Evolutionary conservation across 2,329 filamentous ascomycete species (phyloP).

Genomic region (Rosellinia necatrix): DNA sequence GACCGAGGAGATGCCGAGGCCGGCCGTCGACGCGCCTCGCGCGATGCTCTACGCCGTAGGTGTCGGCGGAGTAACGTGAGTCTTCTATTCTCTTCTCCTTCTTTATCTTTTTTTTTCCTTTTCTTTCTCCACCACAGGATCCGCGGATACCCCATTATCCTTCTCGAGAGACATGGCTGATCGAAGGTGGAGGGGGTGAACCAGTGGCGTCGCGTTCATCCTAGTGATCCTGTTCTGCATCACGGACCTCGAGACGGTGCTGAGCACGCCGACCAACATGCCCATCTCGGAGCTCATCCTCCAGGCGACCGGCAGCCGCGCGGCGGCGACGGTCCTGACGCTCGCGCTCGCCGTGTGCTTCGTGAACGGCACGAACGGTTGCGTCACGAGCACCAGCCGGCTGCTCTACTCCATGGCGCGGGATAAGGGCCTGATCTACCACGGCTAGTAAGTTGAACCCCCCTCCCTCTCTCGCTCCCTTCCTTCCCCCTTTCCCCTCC

Average conservation of each 20-base stretch:
- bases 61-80: constrained; percentile 50
- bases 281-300: constrained; percentile 52
- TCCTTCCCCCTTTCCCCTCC: too few species aligned
- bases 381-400: constrained; percentile 48
- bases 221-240: constrained; percentile 50
- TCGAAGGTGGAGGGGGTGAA: neutral
- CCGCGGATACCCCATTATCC: too few species aligned
- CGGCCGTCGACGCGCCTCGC: constrained; percentile 46
- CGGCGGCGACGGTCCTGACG: constrained; percentile 47
- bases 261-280: constrained; percentile 47
- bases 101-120: too few species aligned
- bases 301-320: constrained; percentile 47
- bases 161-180: neutral
- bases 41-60: constrained; percentile 50
- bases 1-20: constrained; percentile 52
- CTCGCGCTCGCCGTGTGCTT: constrained; percentile 50
- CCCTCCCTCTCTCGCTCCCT: neutral
- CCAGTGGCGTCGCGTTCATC: constrained; percentile 45
- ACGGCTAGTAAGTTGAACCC: constrained; percentile 39
- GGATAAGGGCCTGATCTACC: constrained; percentile 46
- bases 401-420: constrained; percentile 53
- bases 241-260: constrained; percentile 43
- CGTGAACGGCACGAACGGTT: constrained; percentile 51
- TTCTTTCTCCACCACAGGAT: too few species aligned
- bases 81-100: too few species aligned